These are phyloP conservation scores for Irpex rosettiformis DNA, from an alignment of 1,284 basidiomycete genomes.

Conservation along the genomic window DNA sequence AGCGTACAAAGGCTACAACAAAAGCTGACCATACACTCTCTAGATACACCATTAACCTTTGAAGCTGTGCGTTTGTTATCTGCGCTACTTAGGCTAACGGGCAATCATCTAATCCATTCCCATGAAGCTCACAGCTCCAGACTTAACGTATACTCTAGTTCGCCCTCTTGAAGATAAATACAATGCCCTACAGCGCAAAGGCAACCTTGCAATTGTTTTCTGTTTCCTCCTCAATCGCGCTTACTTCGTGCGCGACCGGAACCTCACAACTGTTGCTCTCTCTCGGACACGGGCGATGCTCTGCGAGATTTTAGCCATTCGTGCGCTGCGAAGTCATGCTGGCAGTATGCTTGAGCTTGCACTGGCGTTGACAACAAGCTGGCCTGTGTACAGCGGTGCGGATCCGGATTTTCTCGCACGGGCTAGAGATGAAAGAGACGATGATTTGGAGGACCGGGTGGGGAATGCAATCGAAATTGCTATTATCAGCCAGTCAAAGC, in stretches of 20 bases:
- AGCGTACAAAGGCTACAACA: not conserved
- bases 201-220: conserved; percentile 79
- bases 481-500: conserved; percentile 79
- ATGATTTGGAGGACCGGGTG: conserved; percentile 72
- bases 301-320: conserved; percentile 88
- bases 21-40: conserved; percentile 13
- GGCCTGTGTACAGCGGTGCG: conserved; percentile 86
- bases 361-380: conserved; percentile 79
- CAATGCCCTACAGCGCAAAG: conserved; percentile 52
- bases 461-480: conserved; percentile 93
- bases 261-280: conserved; percentile 62
- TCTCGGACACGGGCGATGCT: conserved; percentile 75
- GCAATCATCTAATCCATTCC: not conserved
- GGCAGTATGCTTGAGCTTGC: conserved; percentile 73
- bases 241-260: conserved; percentile 77
- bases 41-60: conserved; percentile 75
- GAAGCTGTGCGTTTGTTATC: conserved; percentile 50
- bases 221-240: conserved; percentile 88
- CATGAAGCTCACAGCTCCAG: conserved; percentile 69
- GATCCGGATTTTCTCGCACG: conserved; percentile 57
- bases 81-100: not conserved
- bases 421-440: conserved; percentile 69
- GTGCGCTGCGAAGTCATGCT: conserved; percentile 76
- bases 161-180: conserved; percentile 76
- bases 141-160: conserved; percentile 85